Evolutionary conservation across 2,329 filamentous ascomycete genomes (phyloP).

Genomic region (Xylaria hypoxylon): DNA sequence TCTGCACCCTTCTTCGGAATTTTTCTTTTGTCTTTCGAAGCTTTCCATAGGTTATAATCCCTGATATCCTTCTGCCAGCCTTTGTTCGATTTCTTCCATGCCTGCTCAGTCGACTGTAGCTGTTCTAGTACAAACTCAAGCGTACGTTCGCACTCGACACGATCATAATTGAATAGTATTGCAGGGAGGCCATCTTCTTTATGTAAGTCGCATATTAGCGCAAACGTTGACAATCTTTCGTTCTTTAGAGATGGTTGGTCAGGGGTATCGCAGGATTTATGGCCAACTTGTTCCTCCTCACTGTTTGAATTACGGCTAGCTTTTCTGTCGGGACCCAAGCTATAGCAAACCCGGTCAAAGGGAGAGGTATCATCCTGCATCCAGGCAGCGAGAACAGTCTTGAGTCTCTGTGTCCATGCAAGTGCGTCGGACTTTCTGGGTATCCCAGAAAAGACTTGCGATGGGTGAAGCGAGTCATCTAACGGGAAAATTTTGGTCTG

Average conservation of each 20-base stretch:
- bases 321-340: conserved; percentile 42
- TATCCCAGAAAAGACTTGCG: conserved; percentile 62
- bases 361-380: conserved; percentile 63
- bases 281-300: not conserved
- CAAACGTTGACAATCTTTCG: conserved; percentile 49
- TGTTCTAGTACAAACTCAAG: conserved; percentile 62
- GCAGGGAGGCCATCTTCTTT: conserved; percentile 75
- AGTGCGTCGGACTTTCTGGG: conserved; percentile 75
- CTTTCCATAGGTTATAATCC: conserved; percentile 69
- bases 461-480: conserved; percentile 57
- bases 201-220: conserved; percentile 70
- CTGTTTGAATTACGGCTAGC: not conserved
- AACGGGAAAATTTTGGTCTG: conserved; percentile 65
- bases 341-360: conserved; percentile 58
- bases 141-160: conserved; percentile 71
- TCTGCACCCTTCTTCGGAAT: conserved; percentile 50
- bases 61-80: conserved; percentile 71
- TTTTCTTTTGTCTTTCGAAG: conserved; percentile 55
- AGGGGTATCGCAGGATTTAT: not conserved
- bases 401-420: conserved; percentile 72
- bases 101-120: conserved; percentile 65
- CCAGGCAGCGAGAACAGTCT: conserved; percentile 68
- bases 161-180: conserved; percentile 82
- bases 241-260: not conserved
- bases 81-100: conserved; percentile 67